Base-by-base conservation (phyloP, 345 rosid species). In the Linum lewisii region DNA sequence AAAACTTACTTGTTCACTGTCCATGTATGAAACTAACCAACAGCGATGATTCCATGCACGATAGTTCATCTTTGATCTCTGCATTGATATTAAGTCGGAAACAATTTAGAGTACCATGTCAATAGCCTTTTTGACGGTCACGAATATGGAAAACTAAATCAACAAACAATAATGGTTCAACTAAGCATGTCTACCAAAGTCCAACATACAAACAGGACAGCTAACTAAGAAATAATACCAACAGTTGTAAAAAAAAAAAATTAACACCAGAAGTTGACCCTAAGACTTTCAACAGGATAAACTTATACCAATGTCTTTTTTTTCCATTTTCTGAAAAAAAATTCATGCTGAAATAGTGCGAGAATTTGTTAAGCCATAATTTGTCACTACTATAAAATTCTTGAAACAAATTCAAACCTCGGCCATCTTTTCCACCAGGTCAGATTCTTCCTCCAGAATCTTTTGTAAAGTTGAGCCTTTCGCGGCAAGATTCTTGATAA, bases 1-100 rank as follows among this genome's bases (percentile, higher is more conserved):
- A 57, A 64, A 36, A 38, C 69, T 68, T 44, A 93, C 95, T 87
- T 81, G 94, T 70, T 81, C 82, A 42, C 72, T 63, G 25, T 74
- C 66, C 99, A 89, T 87, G 75, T 77, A 82, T 58, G 88, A 80
- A 67, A 87, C 96, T 72, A 87, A 68, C 92, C 99, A 93, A 82
- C 92, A 81, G n/a, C 97, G 89, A 65, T 93, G 99, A 77, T 87
- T 87, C 97, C 99, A 93, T 56, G 97, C 99, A 56, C 95, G 90
- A 26, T 87, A 93, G 60, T 93, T 93, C 99, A 93, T 89, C 75
- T 93, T 89, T 71, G 85, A 89, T 72, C 84, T 82, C 99, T 93
- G 85, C 65, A 74, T 29, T 29, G 5, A 29, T 29, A 29, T 29
- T 29, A 4, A 3, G 34, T 29, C 34, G 34, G 34, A 29, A 29